A percentile compares a stretch with the other conserved stretches of the same genome.
Evolutionary conservation across 2,329 filamentous ascomycete species (phyloP).

Genomic region (Cryphonectria naterciae): DNA sequence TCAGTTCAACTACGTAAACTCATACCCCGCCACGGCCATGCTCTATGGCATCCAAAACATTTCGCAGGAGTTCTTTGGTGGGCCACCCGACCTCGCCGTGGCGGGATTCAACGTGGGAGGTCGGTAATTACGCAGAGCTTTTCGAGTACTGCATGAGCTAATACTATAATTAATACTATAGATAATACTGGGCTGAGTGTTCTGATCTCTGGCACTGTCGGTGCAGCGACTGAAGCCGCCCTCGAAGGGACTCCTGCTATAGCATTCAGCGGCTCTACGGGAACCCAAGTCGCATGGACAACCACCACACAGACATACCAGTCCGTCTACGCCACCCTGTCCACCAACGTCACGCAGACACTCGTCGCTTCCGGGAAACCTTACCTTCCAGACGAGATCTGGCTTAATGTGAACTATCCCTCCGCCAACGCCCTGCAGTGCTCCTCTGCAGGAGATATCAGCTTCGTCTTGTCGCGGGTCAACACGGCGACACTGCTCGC

Average conservation of each 20-base stretch:
- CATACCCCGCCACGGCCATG: conserved; percentile 67
- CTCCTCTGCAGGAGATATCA: conserved; percentile 56
- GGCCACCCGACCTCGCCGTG: conserved; percentile 63
- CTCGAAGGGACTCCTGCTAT: conserved; percentile 63
- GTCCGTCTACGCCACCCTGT: conserved; percentile 65
- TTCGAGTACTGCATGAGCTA: neutral
- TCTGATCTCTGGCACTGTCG: conserved; percentile 69
- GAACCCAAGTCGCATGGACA: conserved; percentile 32
- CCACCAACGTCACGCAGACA: conserved; percentile 59
- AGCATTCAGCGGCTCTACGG: conserved; percentile 62
- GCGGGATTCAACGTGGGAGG: conserved; percentile 63
- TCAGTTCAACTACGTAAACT: conserved; percentile 73
- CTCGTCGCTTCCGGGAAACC: conserved; percentile 62
- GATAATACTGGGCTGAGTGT: conserved; percentile 60
- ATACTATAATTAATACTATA: neutral
- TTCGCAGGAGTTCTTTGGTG: conserved; percentile 57
- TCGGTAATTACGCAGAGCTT: neutral
- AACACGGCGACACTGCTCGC: conserved; percentile 43
- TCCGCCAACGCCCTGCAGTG: conserved; percentile 52
- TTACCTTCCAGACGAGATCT: conserved; percentile 64
- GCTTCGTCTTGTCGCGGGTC: conserved; percentile 67
- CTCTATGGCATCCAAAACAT: conserved; percentile 64
- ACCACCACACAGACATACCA: conserved; percentile 50
- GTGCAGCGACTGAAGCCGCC: conserved; percentile 63
- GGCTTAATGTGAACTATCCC: conserved; percentile 73